Evolutionary conservation across 2,329 filamentous ascomycete genomes (phyloP), one percentile per base, ranked within the genome.

Genomic region (Scedosporium dehoogii): DNA sequence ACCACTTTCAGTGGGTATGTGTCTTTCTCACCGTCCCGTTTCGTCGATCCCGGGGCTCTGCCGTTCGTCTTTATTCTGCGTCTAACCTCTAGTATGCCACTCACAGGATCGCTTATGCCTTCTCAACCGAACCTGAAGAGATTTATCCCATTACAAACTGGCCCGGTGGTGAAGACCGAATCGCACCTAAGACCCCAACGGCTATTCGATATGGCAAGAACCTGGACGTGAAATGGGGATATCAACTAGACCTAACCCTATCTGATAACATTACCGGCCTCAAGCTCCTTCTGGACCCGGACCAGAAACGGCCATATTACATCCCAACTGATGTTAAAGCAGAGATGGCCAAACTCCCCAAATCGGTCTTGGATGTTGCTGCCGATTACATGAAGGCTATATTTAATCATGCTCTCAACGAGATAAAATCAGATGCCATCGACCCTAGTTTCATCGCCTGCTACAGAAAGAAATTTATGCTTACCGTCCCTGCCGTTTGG

Each of bases 71-170:
- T 10, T 16, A 18, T 55, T 57, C 38, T 23, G 16, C 27, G 10
- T 12, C 27, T 29, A 38, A 18, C 6, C 23, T 5, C 9, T 16
- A 29, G 23, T n/a, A 10, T 38, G 14, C 9, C 41, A 6, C 12
- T 14, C 29, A 18, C 21, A 58, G 56, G 2, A 27, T 58, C 7
- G 56, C 56, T 18, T 58, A 58, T 21, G n/a, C 56, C 56, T 58
- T 42, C 56, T 58, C 56, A 6, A 58, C 56, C 33, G 56, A 58
- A 21, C 29, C 56, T 3, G 56, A 58, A 5, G 42, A 58, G 29
- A 58, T 58, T 21, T 58, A 58, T 29, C 38, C 56, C 27, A 42
- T 58, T 18, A 58, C 56, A 42, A 42, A 58, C 29, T 58, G 56
- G 56, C 56, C 56, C 29, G 56, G 56, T 29, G 56, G 29, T 4